These are phyloP conservation scores for Tricholoma saponaceum DNA, from an alignment of 768 basidiomycete species.

Conservation along the genomic window DNA sequence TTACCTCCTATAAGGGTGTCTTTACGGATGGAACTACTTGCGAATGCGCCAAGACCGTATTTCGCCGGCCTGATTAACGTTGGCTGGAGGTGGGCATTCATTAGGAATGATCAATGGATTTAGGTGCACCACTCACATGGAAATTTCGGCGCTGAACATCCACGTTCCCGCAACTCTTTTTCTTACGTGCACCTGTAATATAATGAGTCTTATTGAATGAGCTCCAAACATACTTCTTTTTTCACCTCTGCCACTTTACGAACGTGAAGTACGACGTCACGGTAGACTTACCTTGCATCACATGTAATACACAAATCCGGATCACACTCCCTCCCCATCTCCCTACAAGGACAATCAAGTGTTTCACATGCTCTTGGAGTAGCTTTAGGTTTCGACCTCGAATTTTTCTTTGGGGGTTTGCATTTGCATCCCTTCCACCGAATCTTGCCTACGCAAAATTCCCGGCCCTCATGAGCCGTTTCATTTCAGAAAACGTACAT, in stretches of 20 bases:
- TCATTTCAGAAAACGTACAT: background rate
- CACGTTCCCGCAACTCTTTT: slow-evolving; percentile 13
- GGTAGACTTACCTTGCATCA: slow-evolving; percentile 37
- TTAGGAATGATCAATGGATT: background rate
- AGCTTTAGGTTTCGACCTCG: background rate
- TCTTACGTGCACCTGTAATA: background rate
- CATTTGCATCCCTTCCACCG: slow-evolving; percentile 42
- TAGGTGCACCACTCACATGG: slow-evolving; percentile 4
- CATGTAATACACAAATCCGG: slow-evolving; percentile 47
- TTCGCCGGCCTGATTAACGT: slow-evolving; percentile 29
- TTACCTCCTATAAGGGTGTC: slow-evolving; percentile 22
- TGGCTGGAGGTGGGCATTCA: slow-evolving; percentile 18
- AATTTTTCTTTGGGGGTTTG: slow-evolving; percentile 15
- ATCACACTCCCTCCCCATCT: slow-evolving; percentile 41
- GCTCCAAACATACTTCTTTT: background rate
- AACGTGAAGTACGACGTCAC: background rate
- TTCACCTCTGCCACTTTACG: slow-evolving; percentile 9
- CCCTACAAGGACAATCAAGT: slow-evolving; percentile 33
- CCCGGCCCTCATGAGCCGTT: background rate
- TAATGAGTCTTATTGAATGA: background rate
- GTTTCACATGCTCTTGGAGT: slow-evolving; percentile 10
- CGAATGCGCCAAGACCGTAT: slow-evolving; percentile 46
- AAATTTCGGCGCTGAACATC: slow-evolving; percentile 18
- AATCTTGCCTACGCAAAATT: slow-evolving; percentile 28
- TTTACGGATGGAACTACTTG: slow-evolving; percentile 14